phyloP scores from a whole-genome alignment of 768 basidiomycete genomes.

The Daedaleopsis sinensis region DNA sequence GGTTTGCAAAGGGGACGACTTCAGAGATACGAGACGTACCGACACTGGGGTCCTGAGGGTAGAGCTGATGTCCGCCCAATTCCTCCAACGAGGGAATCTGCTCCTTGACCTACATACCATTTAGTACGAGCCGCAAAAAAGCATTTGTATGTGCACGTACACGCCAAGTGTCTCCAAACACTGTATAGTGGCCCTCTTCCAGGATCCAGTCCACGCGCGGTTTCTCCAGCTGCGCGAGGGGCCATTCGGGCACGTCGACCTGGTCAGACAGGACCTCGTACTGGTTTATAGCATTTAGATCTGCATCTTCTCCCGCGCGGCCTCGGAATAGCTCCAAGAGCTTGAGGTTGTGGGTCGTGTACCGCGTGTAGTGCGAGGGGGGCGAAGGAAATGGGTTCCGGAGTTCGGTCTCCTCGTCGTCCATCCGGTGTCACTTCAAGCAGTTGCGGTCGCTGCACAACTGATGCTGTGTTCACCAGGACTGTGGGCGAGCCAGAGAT shows the following conservation, averaged over 20 bases:
- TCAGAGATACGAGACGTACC: constrained; percentile 44
- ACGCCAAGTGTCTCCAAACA: constrained; percentile 91
- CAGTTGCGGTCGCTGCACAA: no score
- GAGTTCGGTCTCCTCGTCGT: constrained; percentile 74
- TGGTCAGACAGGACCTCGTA: constrained; percentile 71
- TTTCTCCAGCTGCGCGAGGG: constrained; percentile 75
- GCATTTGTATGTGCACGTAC: constrained; percentile 48
- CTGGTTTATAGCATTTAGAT: constrained; percentile 51
- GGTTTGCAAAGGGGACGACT: background rate
- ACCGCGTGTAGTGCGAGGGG: constrained; percentile 80
- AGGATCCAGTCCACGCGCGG: constrained; percentile 91
- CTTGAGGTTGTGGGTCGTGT: constrained; percentile 72
- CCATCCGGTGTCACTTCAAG: constrained; percentile 50
- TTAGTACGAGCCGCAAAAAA: background rate
- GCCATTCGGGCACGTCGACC: constrained; percentile 76
- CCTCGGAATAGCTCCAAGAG: constrained; percentile 66
- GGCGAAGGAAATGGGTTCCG: constrained; percentile 91
- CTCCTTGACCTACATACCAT: constrained; percentile 68
- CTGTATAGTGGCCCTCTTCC: constrained; percentile 79
- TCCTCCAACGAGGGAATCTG: constrained; percentile 82
- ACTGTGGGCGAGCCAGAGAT: no score
- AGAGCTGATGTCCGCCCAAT: constrained; percentile 78
- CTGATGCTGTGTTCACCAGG: no score
- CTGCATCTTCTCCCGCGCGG: constrained; percentile 40
- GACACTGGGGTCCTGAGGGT: constrained; percentile 68